phyloP scores from a whole-genome alignment of 305 asterid species.

The Fraxinus xanthoxyloides region DNA sequence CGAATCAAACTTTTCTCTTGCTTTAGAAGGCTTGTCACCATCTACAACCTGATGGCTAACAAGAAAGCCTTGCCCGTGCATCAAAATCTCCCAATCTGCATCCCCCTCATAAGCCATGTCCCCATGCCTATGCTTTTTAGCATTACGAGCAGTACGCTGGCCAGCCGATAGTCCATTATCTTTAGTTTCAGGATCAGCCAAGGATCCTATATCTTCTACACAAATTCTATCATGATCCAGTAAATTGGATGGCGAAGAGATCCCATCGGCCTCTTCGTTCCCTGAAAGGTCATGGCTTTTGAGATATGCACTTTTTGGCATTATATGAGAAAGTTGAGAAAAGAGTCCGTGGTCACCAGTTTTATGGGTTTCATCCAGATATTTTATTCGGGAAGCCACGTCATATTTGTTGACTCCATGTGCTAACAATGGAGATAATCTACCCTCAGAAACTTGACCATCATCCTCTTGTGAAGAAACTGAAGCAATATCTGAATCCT shows the following conservation, averaged over 20 bases:
- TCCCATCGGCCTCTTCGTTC: slow-evolving; percentile 53
- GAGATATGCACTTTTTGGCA: slow-evolving; percentile 39
- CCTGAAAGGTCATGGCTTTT: slow-evolving; percentile 41
- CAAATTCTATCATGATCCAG: slow-evolving; percentile 47
- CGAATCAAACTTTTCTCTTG: slow-evolving; percentile 47
- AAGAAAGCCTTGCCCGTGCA: slow-evolving; percentile 69
- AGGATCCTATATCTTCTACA: slow-evolving; percentile 44
- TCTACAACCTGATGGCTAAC: slow-evolving; percentile 52
- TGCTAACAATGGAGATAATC: slow-evolving; percentile 36
- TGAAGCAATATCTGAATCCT: slow-evolving; percentile 36
- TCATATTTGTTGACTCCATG: slow-evolving; percentile 37
- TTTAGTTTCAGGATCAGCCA: slow-evolving; percentile 49
- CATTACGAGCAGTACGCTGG: slow-evolving; percentile 69
- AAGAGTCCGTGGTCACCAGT: slow-evolving; percentile 33
- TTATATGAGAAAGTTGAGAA: slow-evolving; percentile 32
- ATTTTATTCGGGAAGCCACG: slow-evolving; percentile 35
- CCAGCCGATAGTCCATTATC: slow-evolving; percentile 42
- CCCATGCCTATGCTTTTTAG: slow-evolving; percentile 73
- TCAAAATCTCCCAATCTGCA: slow-evolving; percentile 85
- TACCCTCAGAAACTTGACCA: slow-evolving; percentile 33
- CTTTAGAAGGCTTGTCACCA: slow-evolving; percentile 34
- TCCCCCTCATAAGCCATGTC: slow-evolving; percentile 99
- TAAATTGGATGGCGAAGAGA: slow-evolving; percentile 43
- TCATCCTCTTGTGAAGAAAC: slow-evolving; percentile 50
- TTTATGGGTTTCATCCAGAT: slow-evolving; percentile 27